Evolutionary conservation across 192 early-diverging fungal genomes (phyloP).

Genomic region (Coemansia furcata): DNA sequence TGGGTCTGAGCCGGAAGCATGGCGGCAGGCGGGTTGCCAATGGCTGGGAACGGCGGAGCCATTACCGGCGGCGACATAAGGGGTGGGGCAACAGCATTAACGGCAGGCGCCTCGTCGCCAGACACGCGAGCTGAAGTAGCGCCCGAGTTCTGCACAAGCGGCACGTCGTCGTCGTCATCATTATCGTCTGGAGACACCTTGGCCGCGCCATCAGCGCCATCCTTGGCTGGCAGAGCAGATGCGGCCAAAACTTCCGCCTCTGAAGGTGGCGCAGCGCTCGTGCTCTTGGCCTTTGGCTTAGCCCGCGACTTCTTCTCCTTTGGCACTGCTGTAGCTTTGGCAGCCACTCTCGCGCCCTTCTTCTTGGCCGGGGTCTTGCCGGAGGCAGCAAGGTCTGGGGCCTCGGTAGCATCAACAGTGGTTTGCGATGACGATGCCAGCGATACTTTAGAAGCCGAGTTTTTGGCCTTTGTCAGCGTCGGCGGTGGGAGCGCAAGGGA

Average conservation of each 20-base stretch:
- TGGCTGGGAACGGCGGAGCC: not conserved
- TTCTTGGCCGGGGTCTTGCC: constrained; percentile 10
- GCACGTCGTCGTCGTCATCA: constrained; percentile 15
- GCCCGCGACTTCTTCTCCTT: constrained; percentile 40
- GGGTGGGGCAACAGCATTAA: not conserved
- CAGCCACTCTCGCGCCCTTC: constrained; percentile 3
- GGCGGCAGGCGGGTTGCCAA: not conserved
- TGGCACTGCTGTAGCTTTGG: constrained; percentile 11
- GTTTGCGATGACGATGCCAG: not conserved
- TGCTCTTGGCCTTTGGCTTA: constrained; percentile 17
- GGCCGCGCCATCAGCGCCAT: not conserved
- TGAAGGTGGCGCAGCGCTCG: not conserved
- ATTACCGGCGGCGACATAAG: constrained; percentile 9
- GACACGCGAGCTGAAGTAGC: not conserved
- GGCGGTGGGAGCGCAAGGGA: not conserved
- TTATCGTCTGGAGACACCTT: not conserved
- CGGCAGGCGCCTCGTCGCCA: not conserved
- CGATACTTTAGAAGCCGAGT: constrained; percentile 1
- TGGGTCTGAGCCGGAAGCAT: not conserved
- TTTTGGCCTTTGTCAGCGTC: not conserved
- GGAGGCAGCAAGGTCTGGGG: not conserved
- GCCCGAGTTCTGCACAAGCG: constrained; percentile 12
- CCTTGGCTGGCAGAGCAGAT: not conserved
- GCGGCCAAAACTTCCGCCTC: not conserved
- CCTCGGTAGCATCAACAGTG: not conserved